Evolutionary conservation across 495 filamentous ascomycete species (phyloP).

Genomic region (Xylaria cubensis): DNA sequence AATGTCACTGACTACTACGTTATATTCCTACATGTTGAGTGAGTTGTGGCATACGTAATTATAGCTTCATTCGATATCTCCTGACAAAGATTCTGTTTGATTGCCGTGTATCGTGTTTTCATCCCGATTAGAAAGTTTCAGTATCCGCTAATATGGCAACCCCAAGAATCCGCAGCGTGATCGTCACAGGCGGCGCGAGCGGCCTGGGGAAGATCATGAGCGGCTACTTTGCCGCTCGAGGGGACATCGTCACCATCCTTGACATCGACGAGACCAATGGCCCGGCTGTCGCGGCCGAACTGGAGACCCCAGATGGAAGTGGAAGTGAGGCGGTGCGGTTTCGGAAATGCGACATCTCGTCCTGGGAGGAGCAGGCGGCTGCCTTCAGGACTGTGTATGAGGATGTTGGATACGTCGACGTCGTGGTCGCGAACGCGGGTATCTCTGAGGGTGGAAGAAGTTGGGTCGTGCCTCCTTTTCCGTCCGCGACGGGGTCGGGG

Average conservation of each 20-base stretch:
- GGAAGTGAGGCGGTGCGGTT: slow-evolving; percentile 44
- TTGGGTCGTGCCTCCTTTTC: slow-evolving; percentile 34
- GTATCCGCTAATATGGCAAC: background rate
- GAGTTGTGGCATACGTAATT: too few relatives aligned
- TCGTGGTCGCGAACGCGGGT: slow-evolving; percentile 65
- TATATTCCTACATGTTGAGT: background rate
- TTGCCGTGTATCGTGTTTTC: too few relatives aligned
- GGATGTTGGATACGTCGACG: slow-evolving; percentile 50
- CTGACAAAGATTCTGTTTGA: too few relatives aligned
- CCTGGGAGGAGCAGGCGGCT: slow-evolving; percentile 54
- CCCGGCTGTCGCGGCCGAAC: slow-evolving; percentile 35
- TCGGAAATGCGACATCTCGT: slow-evolving; percentile 54
- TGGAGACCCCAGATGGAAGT: slow-evolving; percentile 42
- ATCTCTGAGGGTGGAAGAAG: slow-evolving; percentile 54
- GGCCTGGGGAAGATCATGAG: slow-evolving; percentile 61
- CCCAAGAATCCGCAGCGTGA: slow-evolving; percentile 27
- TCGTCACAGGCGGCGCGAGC: slow-evolving; percentile 59
- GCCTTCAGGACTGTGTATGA: slow-evolving; percentile 52
- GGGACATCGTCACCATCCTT: slow-evolving; percentile 56
- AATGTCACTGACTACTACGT: background rate
- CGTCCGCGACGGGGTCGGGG: slow-evolving; percentile 9
- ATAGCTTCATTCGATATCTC: too few relatives aligned
- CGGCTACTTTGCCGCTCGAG: slow-evolving; percentile 54
- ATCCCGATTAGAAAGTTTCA: too few relatives aligned
- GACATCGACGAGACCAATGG: slow-evolving; percentile 54